Conservation (phyloP, 2,329 filamentous ascomycete genomes). For the Geosmithia putterillii region DNA sequence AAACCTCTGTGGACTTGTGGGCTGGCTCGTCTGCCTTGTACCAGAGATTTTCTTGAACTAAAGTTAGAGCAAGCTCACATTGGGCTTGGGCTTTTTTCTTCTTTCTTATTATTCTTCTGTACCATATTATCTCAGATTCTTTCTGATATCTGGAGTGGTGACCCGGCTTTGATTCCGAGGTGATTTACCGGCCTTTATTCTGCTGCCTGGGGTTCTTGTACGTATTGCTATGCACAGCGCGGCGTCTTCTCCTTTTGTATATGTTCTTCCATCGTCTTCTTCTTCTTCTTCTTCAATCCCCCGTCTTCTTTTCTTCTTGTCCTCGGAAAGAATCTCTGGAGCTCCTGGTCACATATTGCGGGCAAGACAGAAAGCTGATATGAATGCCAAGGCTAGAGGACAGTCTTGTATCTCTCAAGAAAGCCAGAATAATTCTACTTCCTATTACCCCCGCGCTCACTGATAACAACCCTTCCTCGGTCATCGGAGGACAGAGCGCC, state of each 20-base stretch:
- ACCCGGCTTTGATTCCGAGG: not conserved
- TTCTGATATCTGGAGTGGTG: not conserved
- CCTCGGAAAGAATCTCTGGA: not conserved
- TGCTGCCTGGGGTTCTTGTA: not conserved
- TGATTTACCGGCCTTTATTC: not conserved
- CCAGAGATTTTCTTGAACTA: slow-evolving; percentile 2
- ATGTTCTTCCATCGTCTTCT: not conserved
- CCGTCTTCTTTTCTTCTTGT: not conserved
- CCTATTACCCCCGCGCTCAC: slow-evolving; percentile 1
- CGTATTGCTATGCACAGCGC: not conserved
- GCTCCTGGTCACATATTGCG: not conserved
- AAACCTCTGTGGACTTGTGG: not conserved
- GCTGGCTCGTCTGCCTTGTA: slow-evolving; percentile 4
- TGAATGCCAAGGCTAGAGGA: not conserved
- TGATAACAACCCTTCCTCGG: too few species aligned
- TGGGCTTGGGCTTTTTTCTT: not conserved
- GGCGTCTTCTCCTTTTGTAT: not conserved
- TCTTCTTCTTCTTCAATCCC: not conserved
- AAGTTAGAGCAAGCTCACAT: not conserved
- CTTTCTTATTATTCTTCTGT: not conserved
- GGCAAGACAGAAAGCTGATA: not conserved
- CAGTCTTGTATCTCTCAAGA: slow-evolving; percentile 1
- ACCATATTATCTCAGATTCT: not conserved
- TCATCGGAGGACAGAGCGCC: not conserved
- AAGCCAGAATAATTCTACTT: not conserved